Evolutionary conservation across 1,284 basidiomycete species (phyloP).

Genomic region (Volvariella surrecta): DNA sequence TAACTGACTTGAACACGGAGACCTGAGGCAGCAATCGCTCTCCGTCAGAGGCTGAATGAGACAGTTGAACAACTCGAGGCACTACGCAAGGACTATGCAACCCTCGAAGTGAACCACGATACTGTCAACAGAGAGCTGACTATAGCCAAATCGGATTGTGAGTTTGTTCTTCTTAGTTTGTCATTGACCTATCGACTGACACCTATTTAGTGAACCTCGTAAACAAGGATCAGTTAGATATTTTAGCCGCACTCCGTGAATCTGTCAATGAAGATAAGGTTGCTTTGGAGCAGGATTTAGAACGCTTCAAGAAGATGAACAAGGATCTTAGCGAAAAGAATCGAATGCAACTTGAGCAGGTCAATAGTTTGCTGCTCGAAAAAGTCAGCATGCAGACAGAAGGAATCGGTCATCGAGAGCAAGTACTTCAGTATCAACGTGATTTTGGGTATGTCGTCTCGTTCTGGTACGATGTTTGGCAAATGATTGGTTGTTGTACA

Average conservation of each 20-base stretch:
- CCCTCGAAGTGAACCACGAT: slow-evolving; percentile 68
- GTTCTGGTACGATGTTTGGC: slow-evolving; percentile 5
- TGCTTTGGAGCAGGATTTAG: slow-evolving; percentile 62
- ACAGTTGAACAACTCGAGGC: slow-evolving; percentile 76
- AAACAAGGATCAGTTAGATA: slow-evolving; percentile 80
- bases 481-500: slow-evolving; percentile 2
- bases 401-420: slow-evolving; percentile 78
- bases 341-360: slow-evolving; percentile 86
- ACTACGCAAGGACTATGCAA: slow-evolving; percentile 59
- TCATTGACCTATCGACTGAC: slow-evolving; percentile 4
- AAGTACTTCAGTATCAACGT: slow-evolving; percentile 73
- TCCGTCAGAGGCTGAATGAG: slow-evolving; percentile 84
- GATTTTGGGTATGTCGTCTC: slow-evolving; percentile 56
- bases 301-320: slow-evolving; percentile 59
- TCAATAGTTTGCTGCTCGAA: slow-evolving; percentile 80
- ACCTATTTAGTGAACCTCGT: slow-evolving; percentile 60
- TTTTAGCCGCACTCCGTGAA: slow-evolving; percentile 75
- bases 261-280: slow-evolving; percentile 85
- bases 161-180: slow-evolving; percentile 20
- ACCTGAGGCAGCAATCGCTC: slow-evolving; percentile 78
- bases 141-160: slow-evolving; percentile 82
- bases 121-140: slow-evolving; percentile 64
- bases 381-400: slow-evolving; percentile 88
- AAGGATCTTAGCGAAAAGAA: slow-evolving; percentile 76
- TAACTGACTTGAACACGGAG: slow-evolving; percentile 28